A percentile compares a stretch with the other conserved stretches of the same genome.
These are phyloP conservation scores for Paramecium tetraurelia DNA, from an alignment of 73 alveolate species.

Conservation along the genomic window DNA sequence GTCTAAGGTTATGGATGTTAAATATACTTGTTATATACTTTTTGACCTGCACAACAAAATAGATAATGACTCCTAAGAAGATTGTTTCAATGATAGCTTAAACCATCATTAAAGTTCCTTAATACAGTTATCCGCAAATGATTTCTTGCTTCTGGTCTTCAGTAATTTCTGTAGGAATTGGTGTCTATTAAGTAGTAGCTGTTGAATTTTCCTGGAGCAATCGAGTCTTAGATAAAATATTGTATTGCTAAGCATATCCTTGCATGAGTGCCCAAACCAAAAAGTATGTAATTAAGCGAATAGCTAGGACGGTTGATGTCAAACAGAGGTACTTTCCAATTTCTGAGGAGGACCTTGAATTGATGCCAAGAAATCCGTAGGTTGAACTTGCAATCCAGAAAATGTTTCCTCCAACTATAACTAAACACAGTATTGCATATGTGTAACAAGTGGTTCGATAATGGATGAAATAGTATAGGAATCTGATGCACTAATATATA, in stretches of 20 bases:
- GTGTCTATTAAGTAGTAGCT: too few species aligned
- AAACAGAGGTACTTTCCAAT: not conserved
- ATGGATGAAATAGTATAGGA: not conserved
- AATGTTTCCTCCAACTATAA: not conserved
- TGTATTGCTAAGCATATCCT: conserved; percentile 41
- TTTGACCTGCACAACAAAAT: not conserved
- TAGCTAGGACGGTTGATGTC: not conserved
- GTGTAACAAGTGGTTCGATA: not conserved
- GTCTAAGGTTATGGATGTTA: not conserved
- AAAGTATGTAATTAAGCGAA: not conserved
- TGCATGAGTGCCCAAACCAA: conserved; percentile 32
- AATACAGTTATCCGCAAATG: not conserved
- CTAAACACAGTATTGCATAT: conserved; percentile 36
- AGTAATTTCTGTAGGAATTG: not conserved
- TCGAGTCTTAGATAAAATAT: not conserved
- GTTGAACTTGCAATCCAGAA: conserved; percentile 39
- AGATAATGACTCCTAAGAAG: conserved; percentile 2
- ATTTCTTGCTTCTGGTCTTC: not conserved
- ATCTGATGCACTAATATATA: conserved; percentile 10
- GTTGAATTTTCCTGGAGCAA: not conserved
- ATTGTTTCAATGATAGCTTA: conserved; percentile 40
- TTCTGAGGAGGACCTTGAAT: not conserved
- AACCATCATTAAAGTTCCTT: conserved; percentile 32
- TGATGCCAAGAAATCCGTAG: conserved; percentile 19
- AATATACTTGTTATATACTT: not conserved